Conservation (phyloP, 73 alveolate species). For the Effrenium voratum region DNA sequence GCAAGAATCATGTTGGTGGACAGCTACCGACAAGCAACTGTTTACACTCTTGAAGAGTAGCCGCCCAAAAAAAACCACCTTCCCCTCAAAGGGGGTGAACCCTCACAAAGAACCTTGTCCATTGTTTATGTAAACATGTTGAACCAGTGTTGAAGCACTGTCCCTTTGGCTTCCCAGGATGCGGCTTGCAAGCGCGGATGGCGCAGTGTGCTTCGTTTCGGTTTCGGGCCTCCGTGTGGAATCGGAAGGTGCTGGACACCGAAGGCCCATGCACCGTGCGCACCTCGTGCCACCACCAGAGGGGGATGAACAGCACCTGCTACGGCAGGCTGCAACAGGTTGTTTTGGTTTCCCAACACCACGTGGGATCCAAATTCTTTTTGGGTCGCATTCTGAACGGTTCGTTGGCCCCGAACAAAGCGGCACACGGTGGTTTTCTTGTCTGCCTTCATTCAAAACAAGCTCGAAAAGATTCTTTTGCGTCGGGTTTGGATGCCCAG, state of each 20-base stretch:
- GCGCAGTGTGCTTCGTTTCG: too few relatives aligned
- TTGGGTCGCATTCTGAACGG: too few relatives aligned
- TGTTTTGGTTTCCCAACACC: too few relatives aligned
- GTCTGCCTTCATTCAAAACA: too few relatives aligned
- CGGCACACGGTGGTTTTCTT: too few relatives aligned
- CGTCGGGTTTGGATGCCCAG: too few relatives aligned
- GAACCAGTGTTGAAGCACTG: neutral
- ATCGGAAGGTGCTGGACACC: constrained; percentile 23
- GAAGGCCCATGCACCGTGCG: constrained; percentile 34
- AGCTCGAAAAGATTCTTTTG: too few relatives aligned
- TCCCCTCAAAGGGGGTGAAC: neutral
- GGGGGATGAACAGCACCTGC: constrained; percentile 15
- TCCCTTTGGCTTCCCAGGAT: neutral
- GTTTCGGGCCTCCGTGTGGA: constrained; percentile 44
- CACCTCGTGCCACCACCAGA: constrained; percentile 60
- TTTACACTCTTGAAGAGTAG: neutral
- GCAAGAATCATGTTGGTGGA: too few relatives aligned
- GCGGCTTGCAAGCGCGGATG: too few relatives aligned
- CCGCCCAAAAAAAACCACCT: neutral
- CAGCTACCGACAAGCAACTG: neutral
- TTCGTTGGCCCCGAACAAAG: too few relatives aligned
- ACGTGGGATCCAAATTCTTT: too few relatives aligned
- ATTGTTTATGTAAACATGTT: neutral
- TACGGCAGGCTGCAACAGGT: neutral
- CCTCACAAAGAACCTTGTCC: neutral